These are phyloP conservation scores for Asterochloris erici DNA, from an alignment of 139 green algal genomes.

Conservation along the genomic window DNA sequence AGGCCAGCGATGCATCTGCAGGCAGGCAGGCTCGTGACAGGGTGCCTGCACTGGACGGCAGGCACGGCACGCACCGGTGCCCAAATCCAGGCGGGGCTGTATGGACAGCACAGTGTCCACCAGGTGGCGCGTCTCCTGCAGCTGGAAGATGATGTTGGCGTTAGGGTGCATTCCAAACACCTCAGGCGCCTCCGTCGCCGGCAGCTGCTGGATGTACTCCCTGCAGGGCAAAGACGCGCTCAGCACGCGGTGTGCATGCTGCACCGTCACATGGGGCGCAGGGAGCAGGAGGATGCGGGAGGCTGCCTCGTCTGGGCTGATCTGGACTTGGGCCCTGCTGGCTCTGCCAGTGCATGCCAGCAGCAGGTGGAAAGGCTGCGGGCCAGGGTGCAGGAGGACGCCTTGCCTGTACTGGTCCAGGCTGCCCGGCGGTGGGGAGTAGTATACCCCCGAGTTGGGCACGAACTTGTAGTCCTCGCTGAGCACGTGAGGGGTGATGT, in stretches of 20 bases:
- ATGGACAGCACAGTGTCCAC: conserved; percentile 70
- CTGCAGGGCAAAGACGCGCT: conserved; percentile 4
- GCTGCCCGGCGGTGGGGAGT: conserved; percentile 29
- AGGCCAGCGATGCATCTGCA: no score
- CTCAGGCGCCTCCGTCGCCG: conserved; percentile 64
- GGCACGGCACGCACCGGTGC: conserved; percentile 24
- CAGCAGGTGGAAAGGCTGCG: no score
- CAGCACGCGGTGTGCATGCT: neutral
- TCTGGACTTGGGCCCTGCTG: no score
- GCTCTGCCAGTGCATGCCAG: no score
- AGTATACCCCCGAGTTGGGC: conserved; percentile 34
- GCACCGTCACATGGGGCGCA: no score
- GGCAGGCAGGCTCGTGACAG: no score
- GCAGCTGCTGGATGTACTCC: conserved; percentile 62
- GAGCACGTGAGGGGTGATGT: conserved; percentile 60
- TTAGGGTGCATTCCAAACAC: conserved; percentile 91
- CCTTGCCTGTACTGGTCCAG: conserved; percentile 42
- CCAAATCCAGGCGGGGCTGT: conserved; percentile 52
- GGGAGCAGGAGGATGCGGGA: no score
- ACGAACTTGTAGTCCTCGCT: conserved; percentile 60
- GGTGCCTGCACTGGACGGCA: no score
- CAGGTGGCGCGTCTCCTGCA: conserved; percentile 65
- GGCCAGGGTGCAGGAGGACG: no score
- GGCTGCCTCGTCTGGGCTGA: neutral
- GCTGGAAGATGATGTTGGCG: conserved; percentile 79